Evolutionary conservation across 179 eudicot genomes (phyloP).

Genomic region (Monotropa hypopitys): DNA sequence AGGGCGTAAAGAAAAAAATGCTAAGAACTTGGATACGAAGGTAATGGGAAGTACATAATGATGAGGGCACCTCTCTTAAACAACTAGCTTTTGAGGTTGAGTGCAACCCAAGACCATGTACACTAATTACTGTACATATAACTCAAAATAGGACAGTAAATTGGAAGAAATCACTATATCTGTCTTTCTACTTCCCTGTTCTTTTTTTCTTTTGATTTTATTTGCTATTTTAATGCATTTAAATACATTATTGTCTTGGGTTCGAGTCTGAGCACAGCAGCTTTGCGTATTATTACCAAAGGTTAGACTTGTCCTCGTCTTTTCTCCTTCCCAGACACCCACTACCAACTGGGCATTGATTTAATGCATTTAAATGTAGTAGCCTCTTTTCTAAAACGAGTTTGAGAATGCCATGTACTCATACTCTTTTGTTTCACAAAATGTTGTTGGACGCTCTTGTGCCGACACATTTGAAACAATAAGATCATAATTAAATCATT

Average conservation of each 20-base stretch:
- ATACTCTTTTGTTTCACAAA: background rate
- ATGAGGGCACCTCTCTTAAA: background rate
- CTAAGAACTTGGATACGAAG: background rate
- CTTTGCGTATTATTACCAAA: too few relatives aligned
- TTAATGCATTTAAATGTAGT: background rate
- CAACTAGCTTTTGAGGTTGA: background rate
- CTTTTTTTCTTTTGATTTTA: background rate
- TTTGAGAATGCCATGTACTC: conserved; percentile 1
- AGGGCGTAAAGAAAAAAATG: background rate
- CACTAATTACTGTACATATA: background rate
- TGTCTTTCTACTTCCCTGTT: too few relatives aligned
- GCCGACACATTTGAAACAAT: background rate
- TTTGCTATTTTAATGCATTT: background rate
- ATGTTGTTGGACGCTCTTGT: background rate
- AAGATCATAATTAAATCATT: background rate
- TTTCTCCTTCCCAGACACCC: too few relatives aligned
- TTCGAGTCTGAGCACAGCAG: too few relatives aligned
- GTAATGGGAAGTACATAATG: background rate
- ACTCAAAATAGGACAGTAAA: background rate
- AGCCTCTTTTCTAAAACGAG: background rate
- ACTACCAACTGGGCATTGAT: too few relatives aligned
- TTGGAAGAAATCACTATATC: background rate
- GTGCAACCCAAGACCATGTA: background rate
- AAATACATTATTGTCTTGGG: too few relatives aligned
- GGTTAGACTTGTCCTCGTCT: too few relatives aligned